Evolutionary conservation across 164 flowering plant genomes (phyloP).

Genomic region (Pachysandra terminalis): DNA sequence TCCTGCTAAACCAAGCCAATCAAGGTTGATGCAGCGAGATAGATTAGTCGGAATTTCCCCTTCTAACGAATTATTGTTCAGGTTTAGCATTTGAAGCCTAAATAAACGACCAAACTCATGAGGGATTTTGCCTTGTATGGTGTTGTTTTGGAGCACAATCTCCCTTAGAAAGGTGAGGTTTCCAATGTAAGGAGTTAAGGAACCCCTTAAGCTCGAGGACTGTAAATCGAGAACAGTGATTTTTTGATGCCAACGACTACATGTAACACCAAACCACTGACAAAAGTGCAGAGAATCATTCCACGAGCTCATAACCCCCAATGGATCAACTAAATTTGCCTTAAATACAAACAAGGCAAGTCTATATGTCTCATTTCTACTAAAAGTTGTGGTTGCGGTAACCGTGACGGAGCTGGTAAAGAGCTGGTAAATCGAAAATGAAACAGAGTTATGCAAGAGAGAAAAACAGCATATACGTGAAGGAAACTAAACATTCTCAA

Average conservation of each 20-base stretch:
- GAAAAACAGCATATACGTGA: too few relatives aligned
- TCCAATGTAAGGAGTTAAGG: slow-evolving; percentile 7
- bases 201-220: not conserved
- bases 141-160: not conserved
- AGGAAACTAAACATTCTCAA: too few relatives aligned
- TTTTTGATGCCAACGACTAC: slow-evolving; percentile 2
- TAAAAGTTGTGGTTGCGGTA: too few relatives aligned
- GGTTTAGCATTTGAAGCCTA: not conserved
- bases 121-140: not conserved
- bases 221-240: not conserved
- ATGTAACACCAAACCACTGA: too few relatives aligned
- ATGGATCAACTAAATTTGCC: too few relatives aligned
- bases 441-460: too few relatives aligned
- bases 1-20: not conserved
- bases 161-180: slow-evolving; percentile 20
- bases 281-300: too few relatives aligned
- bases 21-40: not conserved
- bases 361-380: too few relatives aligned
- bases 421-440: too few relatives aligned
- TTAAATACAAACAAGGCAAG: too few relatives aligned
- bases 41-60: slow-evolving; percentile 1
- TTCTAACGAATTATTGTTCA: not conserved
- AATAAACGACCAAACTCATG: not conserved
- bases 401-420: too few relatives aligned
- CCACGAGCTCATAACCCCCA: too few relatives aligned